phyloP scores from a whole-genome alignment of 139 green algal species.

The Mesotaenium endlicherianum region DNA sequence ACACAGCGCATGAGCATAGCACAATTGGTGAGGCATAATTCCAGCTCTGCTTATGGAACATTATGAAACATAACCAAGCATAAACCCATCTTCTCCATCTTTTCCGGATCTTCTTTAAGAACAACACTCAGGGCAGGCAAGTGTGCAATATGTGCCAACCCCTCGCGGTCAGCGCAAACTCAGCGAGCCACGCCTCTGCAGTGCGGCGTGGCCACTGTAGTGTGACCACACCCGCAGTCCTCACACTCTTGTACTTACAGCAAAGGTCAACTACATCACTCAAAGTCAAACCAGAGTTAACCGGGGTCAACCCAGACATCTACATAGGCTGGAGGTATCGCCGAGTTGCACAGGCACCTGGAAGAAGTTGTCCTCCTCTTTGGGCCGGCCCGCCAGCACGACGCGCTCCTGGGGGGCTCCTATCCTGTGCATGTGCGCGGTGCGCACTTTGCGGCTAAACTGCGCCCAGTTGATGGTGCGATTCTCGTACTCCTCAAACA shows the following conservation, averaged over 20 bases:
- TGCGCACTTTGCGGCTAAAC: not conserved
- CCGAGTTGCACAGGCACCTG: too few relatives aligned
- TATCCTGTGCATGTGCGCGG: not conserved
- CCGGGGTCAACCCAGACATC: too few relatives aligned
- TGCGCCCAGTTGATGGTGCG: constrained; percentile 5
- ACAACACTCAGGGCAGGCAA: too few relatives aligned
- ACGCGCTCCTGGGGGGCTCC: not conserved
- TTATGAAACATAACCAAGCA: not conserved
- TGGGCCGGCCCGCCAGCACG: not conserved
- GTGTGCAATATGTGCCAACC: too few relatives aligned
- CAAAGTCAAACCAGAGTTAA: too few relatives aligned
- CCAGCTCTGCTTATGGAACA: not conserved
- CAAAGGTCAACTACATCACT: too few relatives aligned
- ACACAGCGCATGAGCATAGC: too few relatives aligned
- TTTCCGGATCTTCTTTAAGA: not conserved
- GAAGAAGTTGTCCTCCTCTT: constrained; percentile 30
- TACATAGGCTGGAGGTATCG: too few relatives aligned
- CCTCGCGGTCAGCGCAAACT: not conserved
- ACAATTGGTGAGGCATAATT: not conserved
- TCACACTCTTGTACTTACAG: too few relatives aligned
- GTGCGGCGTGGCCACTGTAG: too few relatives aligned
- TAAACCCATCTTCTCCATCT: not conserved
- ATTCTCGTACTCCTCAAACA: constrained; percentile 25
- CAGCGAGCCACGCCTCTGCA: too few relatives aligned
- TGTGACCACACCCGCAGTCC: too few relatives aligned